Conservation (phyloP, 2,329 filamentous ascomycete species). For the Scedosporium dehoogii region DNA sequence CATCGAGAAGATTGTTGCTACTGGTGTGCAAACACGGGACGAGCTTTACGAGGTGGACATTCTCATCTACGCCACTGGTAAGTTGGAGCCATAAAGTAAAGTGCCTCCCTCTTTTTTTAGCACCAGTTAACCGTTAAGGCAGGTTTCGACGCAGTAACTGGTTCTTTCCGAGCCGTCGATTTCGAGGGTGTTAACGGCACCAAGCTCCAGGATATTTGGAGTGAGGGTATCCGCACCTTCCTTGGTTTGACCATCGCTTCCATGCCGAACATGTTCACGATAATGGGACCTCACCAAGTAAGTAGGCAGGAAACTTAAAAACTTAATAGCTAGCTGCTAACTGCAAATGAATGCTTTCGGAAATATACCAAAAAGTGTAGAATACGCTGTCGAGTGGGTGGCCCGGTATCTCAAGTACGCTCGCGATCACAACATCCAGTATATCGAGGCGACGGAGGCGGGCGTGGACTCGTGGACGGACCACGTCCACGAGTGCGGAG, state of each 20-base stretch:
- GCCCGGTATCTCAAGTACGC: conserved; percentile 51
- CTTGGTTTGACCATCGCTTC: conserved; percentile 52
- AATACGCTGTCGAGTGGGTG: conserved; percentile 25
- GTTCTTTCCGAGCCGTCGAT: conserved; percentile 21
- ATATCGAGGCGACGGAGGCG: conserved; percentile 37
- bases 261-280: conserved; percentile 58
- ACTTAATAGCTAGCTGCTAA: conserved; percentile 52
- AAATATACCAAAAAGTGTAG: conserved; percentile 46
- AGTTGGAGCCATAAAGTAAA: conserved; percentile 41
- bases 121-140: background rate
- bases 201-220: conserved; percentile 48
- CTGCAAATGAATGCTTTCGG: conserved; percentile 36
- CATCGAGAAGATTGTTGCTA: conserved; percentile 48
- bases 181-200: conserved; percentile 39
- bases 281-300: conserved; percentile 49
- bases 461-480: conserved; percentile 31
- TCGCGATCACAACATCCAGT: conserved; percentile 53
- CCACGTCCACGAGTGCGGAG: conserved; percentile 35
- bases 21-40: conserved; percentile 50
- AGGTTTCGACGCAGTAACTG: conserved; percentile 46
- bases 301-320: conserved; percentile 42
- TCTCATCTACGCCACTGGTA: conserved; percentile 58
- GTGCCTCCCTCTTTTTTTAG: conserved; percentile 39
- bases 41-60: conserved; percentile 51
- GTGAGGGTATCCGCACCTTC: conserved; percentile 48